These are phyloP conservation scores for Globisporangium uncinulatum DNA, from an alignment of 352 stramenopile species.

Conservation along the genomic window DNA sequence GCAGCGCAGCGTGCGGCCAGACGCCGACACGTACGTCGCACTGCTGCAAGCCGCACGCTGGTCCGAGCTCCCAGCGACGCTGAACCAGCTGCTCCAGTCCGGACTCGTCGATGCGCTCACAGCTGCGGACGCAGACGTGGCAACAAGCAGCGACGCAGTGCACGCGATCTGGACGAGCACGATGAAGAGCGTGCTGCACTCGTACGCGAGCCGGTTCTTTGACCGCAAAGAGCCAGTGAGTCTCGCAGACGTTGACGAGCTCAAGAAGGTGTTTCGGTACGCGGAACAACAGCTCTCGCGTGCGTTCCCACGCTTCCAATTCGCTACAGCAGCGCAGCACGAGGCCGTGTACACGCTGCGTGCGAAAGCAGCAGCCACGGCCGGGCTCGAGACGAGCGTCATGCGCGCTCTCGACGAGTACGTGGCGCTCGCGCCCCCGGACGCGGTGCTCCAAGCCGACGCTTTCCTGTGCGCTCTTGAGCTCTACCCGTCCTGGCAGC, in stretches of 20 bases:
- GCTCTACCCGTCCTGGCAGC: conserved; percentile 46
- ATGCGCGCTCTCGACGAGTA: conserved; percentile 63
- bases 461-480: conserved; percentile 44
- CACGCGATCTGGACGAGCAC: conserved; percentile 44
- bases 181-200: conserved; percentile 62
- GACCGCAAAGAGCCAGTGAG: conserved; percentile 33
- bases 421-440: conserved; percentile 21
- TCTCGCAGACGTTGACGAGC: conserved; percentile 31
- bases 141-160: conserved; percentile 27
- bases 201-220: conserved; percentile 51
- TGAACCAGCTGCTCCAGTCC: conserved; percentile 52
- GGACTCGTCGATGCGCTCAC: conserved; percentile 32
- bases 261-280: conserved; percentile 50
- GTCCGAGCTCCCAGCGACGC: conserved; percentile 55
- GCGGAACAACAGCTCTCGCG: conserved; percentile 51
- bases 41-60: conserved; percentile 59
- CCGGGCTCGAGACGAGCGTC: conserved; percentile 33
- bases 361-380: conserved; percentile 52
- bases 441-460: conserved; percentile 19
- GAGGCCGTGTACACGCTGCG: conserved; percentile 52
- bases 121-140: conserved; percentile 1
- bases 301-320: conserved; percentile 50
- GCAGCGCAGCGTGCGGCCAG: conserved; percentile 32
- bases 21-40: conserved; percentile 54
- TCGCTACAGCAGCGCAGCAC: conserved; percentile 34